A percentile compares a stretch with the other conserved stretches of the same genome.
Evolutionary conservation across 2,329 filamentous ascomycete genomes (phyloP).

Genomic region (Domatiomyces globalis): DNA sequence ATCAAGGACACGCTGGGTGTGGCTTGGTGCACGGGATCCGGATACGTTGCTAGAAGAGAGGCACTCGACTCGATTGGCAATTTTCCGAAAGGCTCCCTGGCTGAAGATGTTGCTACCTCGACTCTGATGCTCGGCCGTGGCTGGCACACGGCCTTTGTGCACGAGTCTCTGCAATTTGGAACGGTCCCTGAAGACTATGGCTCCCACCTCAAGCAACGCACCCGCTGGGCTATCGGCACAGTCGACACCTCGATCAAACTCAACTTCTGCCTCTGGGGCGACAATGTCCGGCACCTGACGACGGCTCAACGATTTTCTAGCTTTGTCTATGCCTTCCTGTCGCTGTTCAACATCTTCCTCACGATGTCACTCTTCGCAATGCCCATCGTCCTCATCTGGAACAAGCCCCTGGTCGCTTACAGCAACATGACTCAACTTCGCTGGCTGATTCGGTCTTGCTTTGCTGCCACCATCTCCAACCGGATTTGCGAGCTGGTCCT

Average conservation of each 20-base stretch:
- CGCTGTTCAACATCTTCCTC: conserved; percentile 43
- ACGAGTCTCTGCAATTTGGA: conserved; percentile 20
- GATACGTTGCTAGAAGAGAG: conserved; percentile 19
- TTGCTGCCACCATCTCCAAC: conserved; percentile 37
- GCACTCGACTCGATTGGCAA: conserved; percentile 22
- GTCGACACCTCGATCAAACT: conserved; percentile 47
- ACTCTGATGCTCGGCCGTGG: conserved; percentile 20
- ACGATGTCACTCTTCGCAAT: conserved; percentile 44
- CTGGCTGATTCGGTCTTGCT: conserved; percentile 44
- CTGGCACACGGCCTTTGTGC: conserved; percentile 21
- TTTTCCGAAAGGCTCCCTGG: conserved; percentile 22
- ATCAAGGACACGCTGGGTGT: conserved; percentile 21
- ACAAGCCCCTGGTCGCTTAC: conserved; percentile 44
- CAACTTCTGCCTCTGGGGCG: conserved; percentile 45
- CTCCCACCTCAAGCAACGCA: conserved; percentile 27
- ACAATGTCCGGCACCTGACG: conserved; percentile 39
- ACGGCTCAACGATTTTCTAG: conserved; percentile 45
- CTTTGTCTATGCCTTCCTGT: conserved; percentile 43
- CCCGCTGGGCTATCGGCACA: conserved; percentile 31
- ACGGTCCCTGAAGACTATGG: conserved; percentile 25
- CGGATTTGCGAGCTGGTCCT: conserved; percentile 45
- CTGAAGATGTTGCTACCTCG: conserved; percentile 21
- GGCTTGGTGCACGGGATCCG: conserved; percentile 23
- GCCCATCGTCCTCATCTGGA: conserved; percentile 44
- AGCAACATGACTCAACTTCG: conserved; percentile 39